phyloP scores from a whole-genome alignment of 169 alveolate genomes.

The Plasmodium fragile region DNA sequence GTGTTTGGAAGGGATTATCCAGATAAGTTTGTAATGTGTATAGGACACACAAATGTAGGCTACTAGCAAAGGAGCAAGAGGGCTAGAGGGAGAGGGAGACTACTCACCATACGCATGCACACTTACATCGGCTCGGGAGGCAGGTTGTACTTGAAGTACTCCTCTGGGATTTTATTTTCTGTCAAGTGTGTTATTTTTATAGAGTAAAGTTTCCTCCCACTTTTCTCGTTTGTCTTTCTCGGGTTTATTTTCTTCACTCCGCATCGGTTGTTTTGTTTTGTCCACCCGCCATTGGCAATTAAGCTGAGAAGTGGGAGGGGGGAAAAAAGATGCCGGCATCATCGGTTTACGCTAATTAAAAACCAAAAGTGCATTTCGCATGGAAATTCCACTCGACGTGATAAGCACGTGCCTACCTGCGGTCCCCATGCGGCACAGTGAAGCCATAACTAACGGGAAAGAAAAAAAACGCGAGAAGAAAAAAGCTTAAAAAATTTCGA shows the following conservation, averaged over 20 bases:
- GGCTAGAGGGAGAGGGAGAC: not conserved
- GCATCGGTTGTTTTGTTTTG: not conserved
- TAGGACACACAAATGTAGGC: not conserved
- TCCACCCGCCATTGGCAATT: not conserved
- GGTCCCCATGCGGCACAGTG: not conserved
- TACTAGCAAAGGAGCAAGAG: not conserved
- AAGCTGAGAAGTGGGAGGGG: not conserved
- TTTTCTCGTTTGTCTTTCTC: not conserved
- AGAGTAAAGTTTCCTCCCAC: not conserved
- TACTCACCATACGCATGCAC: not conserved
- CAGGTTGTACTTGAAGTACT: constrained; percentile 43
- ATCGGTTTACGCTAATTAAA: not conserved
- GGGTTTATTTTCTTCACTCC: not conserved
- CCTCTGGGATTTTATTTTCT: constrained; percentile 34
- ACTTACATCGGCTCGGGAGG: constrained; percentile 66
- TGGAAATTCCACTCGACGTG: not conserved
- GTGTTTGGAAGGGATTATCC: not conserved
- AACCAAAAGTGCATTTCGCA: not conserved
- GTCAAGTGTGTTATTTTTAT: not conserved
- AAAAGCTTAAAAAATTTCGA: not conserved
- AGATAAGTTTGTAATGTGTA: not conserved
- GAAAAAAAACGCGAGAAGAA: not conserved
- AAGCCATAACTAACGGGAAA: not conserved
- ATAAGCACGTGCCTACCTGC: not conserved
- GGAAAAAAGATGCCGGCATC: not conserved